These are phyloP conservation scores for Chlamydomonas schloesseri DNA, from an alignment of 139 green algal genomes.

Conservation along the genomic window DNA sequence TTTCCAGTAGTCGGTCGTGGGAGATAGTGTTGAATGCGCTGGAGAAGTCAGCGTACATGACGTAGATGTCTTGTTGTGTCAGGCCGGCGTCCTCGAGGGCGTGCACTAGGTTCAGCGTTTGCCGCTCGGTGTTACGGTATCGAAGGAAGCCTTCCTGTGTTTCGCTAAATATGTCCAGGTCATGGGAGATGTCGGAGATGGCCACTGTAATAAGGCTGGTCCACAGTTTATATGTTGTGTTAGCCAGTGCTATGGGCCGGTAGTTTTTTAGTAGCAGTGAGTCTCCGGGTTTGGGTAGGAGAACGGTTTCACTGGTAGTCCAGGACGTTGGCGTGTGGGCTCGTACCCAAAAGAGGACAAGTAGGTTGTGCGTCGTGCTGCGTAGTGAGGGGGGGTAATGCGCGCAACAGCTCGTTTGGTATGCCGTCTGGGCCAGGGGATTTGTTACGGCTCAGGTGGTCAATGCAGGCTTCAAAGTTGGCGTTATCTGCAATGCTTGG, in stretches of 20 bases:
- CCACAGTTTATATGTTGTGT: constrained; percentile 63
- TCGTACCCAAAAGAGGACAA: constrained; percentile 42
- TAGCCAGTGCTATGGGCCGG: constrained; percentile 41
- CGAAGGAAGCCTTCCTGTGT: constrained; percentile 56
- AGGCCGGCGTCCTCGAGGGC: constrained; percentile 48
- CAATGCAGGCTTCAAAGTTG: constrained; percentile 14
- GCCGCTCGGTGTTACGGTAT: not conserved
- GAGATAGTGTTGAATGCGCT: constrained; percentile 59
- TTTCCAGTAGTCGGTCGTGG: constrained; percentile 55
- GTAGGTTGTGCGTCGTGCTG: not conserved
- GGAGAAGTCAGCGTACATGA: constrained; percentile 54
- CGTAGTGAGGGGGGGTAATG: constrained; percentile 25
- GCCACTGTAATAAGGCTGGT: constrained; percentile 41
- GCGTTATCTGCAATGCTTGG: not conserved
- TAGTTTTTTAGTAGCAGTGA: constrained; percentile 40
- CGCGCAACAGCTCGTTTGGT: constrained; percentile 52
- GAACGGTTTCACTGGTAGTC: constrained; percentile 49
- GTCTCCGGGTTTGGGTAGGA: constrained; percentile 56
- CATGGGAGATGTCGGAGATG: constrained; percentile 31
- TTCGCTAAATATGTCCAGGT: constrained; percentile 21
- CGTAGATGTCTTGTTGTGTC: constrained; percentile 33
- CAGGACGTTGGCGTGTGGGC: constrained; percentile 47
- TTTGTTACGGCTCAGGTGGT: constrained; percentile 27
- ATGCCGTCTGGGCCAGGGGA: constrained; percentile 44
- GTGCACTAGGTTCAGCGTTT: constrained; percentile 32